These are phyloP conservation scores for Lolium perenne DNA, from an alignment of 176 grass and related monocot species.

Conservation along the genomic window DNA sequence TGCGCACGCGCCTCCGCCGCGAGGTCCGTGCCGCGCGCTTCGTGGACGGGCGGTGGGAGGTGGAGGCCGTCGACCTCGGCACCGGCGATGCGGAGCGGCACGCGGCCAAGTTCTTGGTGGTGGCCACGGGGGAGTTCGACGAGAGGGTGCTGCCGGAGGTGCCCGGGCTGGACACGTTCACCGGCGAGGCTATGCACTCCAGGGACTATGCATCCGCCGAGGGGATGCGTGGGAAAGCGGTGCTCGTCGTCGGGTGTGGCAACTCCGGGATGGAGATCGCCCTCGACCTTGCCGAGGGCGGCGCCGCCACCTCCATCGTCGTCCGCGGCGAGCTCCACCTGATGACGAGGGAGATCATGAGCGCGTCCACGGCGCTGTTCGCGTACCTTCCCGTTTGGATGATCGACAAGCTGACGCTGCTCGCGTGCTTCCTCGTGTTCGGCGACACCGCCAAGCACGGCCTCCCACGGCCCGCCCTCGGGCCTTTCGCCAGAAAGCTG, in stretches of 20 bases:
- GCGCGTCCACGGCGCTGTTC: slow-evolving; percentile 29
- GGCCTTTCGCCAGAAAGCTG: slow-evolving; percentile 50
- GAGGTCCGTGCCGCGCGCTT: slow-evolving; percentile 10
- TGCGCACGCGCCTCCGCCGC: neutral
- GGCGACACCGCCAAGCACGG: slow-evolving; percentile 58
- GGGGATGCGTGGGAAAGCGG: neutral
- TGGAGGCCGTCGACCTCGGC: neutral
- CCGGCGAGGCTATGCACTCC: neutral
- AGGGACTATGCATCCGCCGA: neutral
- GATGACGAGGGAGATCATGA: slow-evolving; percentile 45
- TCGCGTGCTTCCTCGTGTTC: slow-evolving; percentile 51
- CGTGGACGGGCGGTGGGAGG: neutral
- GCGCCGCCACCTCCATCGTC: neutral
- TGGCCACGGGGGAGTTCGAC: slow-evolving; percentile 18
- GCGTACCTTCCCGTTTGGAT: slow-evolving; percentile 36
- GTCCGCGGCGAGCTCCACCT: slow-evolving; percentile 41
- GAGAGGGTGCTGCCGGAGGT: neutral
- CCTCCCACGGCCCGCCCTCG: slow-evolving; percentile 38
- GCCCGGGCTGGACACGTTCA: neutral
- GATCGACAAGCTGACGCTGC: slow-evolving; percentile 46
- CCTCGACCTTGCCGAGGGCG: neutral
- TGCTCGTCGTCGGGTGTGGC: slow-evolving; percentile 10
- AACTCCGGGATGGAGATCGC: slow-evolving; percentile 20
- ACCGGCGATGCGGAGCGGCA: neutral
- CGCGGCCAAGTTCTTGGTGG: neutral